A percentile compares a stretch with the other conserved stretches of the same genome.
phyloP scores from a whole-genome alignment of 2,329 filamentous ascomycete species.

The Fusarium newnesense region DNA sequence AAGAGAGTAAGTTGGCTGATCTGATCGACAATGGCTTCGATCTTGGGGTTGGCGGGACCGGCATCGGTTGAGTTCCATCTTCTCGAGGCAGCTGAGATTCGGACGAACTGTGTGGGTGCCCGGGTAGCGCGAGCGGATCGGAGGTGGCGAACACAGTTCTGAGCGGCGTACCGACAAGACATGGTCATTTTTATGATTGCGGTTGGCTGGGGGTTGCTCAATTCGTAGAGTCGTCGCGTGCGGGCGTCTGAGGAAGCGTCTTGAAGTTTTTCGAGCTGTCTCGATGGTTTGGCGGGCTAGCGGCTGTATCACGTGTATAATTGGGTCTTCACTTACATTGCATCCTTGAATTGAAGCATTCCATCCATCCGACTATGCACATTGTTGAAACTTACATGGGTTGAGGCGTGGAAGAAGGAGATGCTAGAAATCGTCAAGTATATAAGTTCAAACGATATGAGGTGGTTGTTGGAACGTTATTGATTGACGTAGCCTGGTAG shows the following conservation, averaged over 20 bases:
- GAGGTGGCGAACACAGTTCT: conserved; percentile 72
- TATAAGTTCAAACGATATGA: neutral
- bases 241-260: conserved; percentile 44
- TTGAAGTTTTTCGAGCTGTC: conserved; percentile 58
- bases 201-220: conserved; percentile 42
- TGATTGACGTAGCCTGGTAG: neutral
- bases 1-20: conserved; percentile 98
- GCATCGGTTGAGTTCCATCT: conserved; percentile 91
- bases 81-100: conserved; percentile 63
- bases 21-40: conserved; percentile 93
- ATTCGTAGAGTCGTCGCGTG: conserved; percentile 45
- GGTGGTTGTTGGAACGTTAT: neutral
- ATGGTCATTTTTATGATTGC: conserved; percentile 64
- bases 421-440: neutral
- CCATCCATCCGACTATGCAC: neutral
- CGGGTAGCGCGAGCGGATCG: conserved; percentile 60
- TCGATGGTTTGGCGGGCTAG: conserved; percentile 37
- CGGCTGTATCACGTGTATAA: conserved; percentile 35
- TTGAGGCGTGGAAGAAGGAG: neutral
- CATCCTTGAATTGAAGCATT: neutral
- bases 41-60: conserved; percentile 82
- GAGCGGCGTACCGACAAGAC: conserved; percentile 71
- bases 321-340: conserved; percentile 13
- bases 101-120: conserved; percentile 59
- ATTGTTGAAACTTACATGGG: neutral